Evolutionary conservation across 495 filamentous ascomycete genomes (phyloP).

Genomic region (Xylaria bambusicola): DNA sequence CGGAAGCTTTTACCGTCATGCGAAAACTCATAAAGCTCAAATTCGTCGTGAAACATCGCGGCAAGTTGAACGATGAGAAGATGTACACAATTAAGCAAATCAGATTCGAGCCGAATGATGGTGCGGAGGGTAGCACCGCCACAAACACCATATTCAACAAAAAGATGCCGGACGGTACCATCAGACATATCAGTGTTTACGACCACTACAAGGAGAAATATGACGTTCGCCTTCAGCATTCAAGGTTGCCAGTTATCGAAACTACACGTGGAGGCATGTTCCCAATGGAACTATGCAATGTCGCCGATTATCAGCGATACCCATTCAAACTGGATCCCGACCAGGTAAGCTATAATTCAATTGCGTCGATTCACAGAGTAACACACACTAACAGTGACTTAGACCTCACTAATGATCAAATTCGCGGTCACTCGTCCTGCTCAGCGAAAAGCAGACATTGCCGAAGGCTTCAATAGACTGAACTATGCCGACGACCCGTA

Average conservation of each 20-base stretch:
- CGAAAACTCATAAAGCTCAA: slow-evolving; percentile 60
- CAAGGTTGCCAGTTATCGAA: slow-evolving; percentile 65
- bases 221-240: slow-evolving; percentile 54
- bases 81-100: slow-evolving; percentile 67
- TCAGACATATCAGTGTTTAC: slow-evolving; percentile 51
- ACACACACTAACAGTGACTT: slow-evolving; percentile 22
- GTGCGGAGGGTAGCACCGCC: slow-evolving; percentile 49
- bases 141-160: slow-evolving; percentile 59
- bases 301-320: slow-evolving; percentile 68
- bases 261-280: slow-evolving; percentile 67
- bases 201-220: slow-evolving; percentile 73
- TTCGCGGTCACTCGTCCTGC: slow-evolving; percentile 69
- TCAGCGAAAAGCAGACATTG: slow-evolving; percentile 62
- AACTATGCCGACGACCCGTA: slow-evolving; percentile 68
- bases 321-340: slow-evolving; percentile 71
- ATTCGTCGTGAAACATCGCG: slow-evolving; percentile 65
- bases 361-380: neutral
- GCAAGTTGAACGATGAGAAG: slow-evolving; percentile 43
- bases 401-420: slow-evolving; percentile 82
- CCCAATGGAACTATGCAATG: slow-evolving; percentile 72
- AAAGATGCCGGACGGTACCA: slow-evolving; percentile 51
- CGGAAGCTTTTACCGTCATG: slow-evolving; percentile 52
- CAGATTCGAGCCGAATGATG: slow-evolving; percentile 34
- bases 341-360: slow-evolving; percentile 37
- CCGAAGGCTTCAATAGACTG: slow-evolving; percentile 64